Evolutionary conservation across 23 red algal species (phyloP).

Genomic region (Gracilaria domingensis): DNA sequence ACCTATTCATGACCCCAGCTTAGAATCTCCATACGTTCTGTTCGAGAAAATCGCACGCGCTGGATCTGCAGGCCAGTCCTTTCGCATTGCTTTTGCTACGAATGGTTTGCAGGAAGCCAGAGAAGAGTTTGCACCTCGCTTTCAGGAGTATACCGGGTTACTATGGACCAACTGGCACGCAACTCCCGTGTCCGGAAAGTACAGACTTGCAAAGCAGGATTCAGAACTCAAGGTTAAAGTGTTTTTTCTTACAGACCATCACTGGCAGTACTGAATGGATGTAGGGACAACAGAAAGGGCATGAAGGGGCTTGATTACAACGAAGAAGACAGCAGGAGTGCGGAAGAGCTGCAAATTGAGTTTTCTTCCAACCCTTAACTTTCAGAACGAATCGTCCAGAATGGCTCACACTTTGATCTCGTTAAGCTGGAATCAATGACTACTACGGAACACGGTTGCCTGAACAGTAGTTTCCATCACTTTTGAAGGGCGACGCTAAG

Average conservation of each 20-base stretch:
- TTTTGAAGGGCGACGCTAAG: constrained; percentile 42
- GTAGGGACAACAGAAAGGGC: constrained; percentile 67
- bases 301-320: constrained; percentile 70
- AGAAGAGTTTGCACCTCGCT: constrained; percentile 40
- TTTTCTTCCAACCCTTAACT: constrained; percentile 62
- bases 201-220: constrained; percentile 54
- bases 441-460: constrained; percentile 61
- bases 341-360: constrained; percentile 69
- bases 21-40: constrained; percentile 27
- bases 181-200: constrained; percentile 60
- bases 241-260: neutral
- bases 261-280: constrained; percentile 83
- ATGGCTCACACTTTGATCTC: constrained; percentile 56
- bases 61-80: constrained; percentile 57
- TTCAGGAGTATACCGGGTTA: constrained; percentile 64
- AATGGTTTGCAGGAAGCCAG: constrained; percentile 46
- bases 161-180: constrained; percentile 1
- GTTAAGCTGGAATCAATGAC: constrained; percentile 76
- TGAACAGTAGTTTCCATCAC: constrained; percentile 60
- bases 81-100: constrained; percentile 35
- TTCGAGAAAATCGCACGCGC: constrained; percentile 62
- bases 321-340: constrained; percentile 42
- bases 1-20: constrained; percentile 36
- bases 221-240: constrained; percentile 43
- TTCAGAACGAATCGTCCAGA: constrained; percentile 54